Evolutionary conservation across 2,329 filamentous ascomycete genomes (phyloP).

Genomic region (Phoma sp.): DNA sequence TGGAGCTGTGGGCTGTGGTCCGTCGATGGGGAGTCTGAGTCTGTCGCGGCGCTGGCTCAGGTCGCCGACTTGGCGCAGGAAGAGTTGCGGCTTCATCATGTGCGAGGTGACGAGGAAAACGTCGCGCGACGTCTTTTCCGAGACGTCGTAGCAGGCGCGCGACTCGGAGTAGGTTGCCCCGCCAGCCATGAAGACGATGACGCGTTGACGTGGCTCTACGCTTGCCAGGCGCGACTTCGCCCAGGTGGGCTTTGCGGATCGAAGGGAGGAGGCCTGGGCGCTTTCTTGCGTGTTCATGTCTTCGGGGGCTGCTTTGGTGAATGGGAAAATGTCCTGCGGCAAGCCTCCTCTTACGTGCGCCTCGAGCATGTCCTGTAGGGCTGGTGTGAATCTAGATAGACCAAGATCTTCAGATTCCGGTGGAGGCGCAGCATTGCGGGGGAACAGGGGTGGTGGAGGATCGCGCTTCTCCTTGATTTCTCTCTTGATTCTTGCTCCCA

Average conservation of each 20-base stretch:
- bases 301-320: conserved; percentile 64
- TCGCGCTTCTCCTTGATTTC: conserved; percentile 79
- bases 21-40: conserved; percentile 80
- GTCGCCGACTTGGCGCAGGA: conserved; percentile 81
- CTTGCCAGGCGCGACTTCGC: conserved; percentile 77
- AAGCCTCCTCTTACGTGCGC: conserved; percentile 57
- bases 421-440: conserved; percentile 63
- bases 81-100: conserved; percentile 86
- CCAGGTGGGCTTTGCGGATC: conserved; percentile 94
- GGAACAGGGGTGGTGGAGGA: conserved; percentile 71
- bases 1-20: conserved; percentile 80
- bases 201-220: conserved; percentile 82
- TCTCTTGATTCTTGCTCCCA: conserved; percentile 76
- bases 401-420: conserved; percentile 73
- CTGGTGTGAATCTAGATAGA: conserved; percentile 85
- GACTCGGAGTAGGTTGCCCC: conserved; percentile 93
- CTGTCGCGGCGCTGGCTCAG: conserved; percentile 75
- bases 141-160: conserved; percentile 86
- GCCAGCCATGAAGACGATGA: conserved; percentile 94
- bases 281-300: conserved; percentile 62
- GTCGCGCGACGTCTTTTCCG: conserved; percentile 74
- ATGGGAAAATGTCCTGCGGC: conserved; percentile 54
- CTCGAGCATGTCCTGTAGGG: conserved; percentile 82
- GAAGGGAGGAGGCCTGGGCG: conserved; percentile 68
- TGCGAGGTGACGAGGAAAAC: conserved; percentile 89